A percentile compares a stretch with the other conserved stretches of the same genome.
These are phyloP conservation scores for Aspergillus hancockii DNA, from an alignment of 495 filamentous ascomycete genomes.

Conservation along the genomic window DNA sequence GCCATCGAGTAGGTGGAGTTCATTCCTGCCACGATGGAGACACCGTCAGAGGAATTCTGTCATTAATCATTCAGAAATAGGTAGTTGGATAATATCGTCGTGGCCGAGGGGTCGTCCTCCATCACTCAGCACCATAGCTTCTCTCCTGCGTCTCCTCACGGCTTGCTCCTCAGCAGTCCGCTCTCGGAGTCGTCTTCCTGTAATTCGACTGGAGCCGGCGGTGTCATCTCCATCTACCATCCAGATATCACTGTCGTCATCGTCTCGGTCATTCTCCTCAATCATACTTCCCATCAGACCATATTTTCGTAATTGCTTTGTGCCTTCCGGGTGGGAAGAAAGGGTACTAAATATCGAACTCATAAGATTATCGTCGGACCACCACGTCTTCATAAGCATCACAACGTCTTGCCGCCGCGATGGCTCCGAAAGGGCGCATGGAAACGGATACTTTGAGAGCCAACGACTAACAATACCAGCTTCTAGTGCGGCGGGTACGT, in stretches of 20 bases:
- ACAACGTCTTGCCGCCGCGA: slow-evolving; percentile 43
- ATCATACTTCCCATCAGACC: slow-evolving; percentile 47
- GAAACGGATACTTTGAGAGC: slow-evolving; percentile 53
- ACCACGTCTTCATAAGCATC: slow-evolving; percentile 49
- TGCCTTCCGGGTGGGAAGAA: slow-evolving; percentile 32
- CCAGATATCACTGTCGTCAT: slow-evolving; percentile 50
- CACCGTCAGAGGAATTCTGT: neutral
- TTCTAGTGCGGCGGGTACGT: slow-evolving; percentile 40
- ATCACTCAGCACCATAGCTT: slow-evolving; percentile 58
- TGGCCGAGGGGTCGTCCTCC: slow-evolving; percentile 47
- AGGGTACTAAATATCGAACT: slow-evolving; percentile 42
- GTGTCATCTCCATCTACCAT: slow-evolving; percentile 54
- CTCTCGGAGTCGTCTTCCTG: slow-evolving; percentile 41
- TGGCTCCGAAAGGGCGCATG: slow-evolving; percentile 37
- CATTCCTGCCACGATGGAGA: neutral
- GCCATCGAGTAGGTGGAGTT: neutral
- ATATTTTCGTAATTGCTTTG: slow-evolving; percentile 45
- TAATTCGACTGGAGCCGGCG: slow-evolving; percentile 31
- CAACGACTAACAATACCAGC: slow-evolving; percentile 50
- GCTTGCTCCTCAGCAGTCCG: slow-evolving; percentile 52
- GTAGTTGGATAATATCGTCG: slow-evolving; percentile 53
- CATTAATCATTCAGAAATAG: slow-evolving; percentile 24
- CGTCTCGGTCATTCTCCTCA: slow-evolving; percentile 46
- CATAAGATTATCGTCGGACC: slow-evolving; percentile 48
- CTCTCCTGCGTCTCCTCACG: slow-evolving; percentile 49